Evolutionary conservation across 2,329 filamentous ascomycete genomes (phyloP).

Genomic region (Seiridium cupressi): DNA sequence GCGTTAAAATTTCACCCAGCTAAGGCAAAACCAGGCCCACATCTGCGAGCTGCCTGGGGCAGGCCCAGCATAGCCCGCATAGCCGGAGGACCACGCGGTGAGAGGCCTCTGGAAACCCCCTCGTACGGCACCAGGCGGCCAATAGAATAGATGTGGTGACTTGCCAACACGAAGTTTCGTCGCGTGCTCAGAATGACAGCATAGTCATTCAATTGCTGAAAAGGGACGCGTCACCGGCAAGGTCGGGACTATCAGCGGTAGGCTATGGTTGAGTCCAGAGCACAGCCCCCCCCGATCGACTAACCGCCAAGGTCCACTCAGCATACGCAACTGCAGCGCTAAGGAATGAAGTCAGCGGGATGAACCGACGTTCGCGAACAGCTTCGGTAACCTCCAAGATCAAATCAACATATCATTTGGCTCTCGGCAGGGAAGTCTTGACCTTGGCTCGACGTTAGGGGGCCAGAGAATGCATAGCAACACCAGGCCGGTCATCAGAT

Average conservation of each 20-base stretch:
- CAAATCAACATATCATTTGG: neutral
- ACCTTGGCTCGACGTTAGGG: neutral
- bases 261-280: neutral
- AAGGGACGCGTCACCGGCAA: conserved; percentile 7
- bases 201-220: neutral
- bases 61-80: no score
- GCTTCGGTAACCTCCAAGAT: neutral
- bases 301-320: neutral
- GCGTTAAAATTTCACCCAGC: no score
- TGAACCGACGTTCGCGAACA: neutral
- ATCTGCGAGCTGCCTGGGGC: no score
- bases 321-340: neutral
- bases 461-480: neutral
- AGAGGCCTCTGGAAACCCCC: no score
- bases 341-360: neutral
- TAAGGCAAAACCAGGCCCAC: no score
- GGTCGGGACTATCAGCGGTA: neutral
- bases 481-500: neutral
- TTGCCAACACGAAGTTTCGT: no score
- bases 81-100: no score
- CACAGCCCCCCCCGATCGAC: neutral
- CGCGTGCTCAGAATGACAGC: neutral
- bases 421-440: neutral
- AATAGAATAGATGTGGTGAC: no score
- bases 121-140: no score